Evolutionary conservation across 2,329 filamentous ascomycete species (phyloP).

Genomic region (Fusarium brachygibbosum): DNA sequence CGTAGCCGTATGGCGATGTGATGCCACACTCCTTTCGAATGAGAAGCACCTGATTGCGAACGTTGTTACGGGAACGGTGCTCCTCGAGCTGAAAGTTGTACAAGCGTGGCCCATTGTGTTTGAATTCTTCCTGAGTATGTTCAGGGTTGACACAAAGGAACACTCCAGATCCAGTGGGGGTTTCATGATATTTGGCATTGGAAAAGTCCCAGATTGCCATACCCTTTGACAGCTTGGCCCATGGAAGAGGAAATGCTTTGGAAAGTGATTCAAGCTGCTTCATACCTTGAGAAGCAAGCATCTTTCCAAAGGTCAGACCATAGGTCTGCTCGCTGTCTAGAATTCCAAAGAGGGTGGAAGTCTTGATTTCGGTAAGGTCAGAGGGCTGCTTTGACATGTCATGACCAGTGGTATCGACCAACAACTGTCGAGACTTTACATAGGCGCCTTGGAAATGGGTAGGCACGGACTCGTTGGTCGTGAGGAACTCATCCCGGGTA

Average conservation of each 20-base stretch:
- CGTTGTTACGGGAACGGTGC: not conserved
- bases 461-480: not conserved
- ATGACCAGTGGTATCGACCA: not conserved
- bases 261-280: slow-evolving; percentile 43
- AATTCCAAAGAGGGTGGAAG: not conserved
- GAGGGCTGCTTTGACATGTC: not conserved
- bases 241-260: slow-evolving; percentile 14
- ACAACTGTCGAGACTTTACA: not conserved
- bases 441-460: not conserved
- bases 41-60: not conserved
- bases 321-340: slow-evolving; percentile 30
- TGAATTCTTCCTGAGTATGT: slow-evolving; percentile 27
- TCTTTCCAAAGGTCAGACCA: slow-evolving; percentile 25
- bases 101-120: not conserved
- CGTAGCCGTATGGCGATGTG: not conserved
- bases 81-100: not conserved
- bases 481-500: not conserved
- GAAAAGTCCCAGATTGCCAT: slow-evolving; percentile 50
- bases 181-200: slow-evolving; percentile 25
- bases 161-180: slow-evolving; percentile 38
- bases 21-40: not conserved
- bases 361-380: not conserved
- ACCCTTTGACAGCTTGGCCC: slow-evolving; percentile 42
- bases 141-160: slow-evolving; percentile 47
- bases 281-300: slow-evolving; percentile 42